These are phyloP conservation scores for Nakaseomyces glabratus DNA, from an alignment of 1,139 yeast species.

Conservation along the genomic window DNA sequence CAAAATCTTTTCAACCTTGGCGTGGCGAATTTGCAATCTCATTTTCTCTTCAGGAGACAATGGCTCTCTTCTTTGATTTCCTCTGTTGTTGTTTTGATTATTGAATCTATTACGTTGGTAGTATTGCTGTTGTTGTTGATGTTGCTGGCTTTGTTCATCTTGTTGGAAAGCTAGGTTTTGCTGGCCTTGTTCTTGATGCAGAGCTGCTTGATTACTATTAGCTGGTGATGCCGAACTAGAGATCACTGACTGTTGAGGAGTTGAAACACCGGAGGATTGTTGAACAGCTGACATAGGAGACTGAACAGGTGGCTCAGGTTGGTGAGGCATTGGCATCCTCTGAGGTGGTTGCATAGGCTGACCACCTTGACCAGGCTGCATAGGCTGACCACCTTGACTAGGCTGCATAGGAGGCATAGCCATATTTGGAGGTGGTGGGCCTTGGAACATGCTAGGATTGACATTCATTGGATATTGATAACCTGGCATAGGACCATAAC, in stretches of 20 bases:
- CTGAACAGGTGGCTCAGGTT: slow-evolving; percentile 1
- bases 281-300: slow-evolving; percentile 7
- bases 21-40: slow-evolving; percentile 59
- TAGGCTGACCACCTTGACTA: slow-evolving; percentile 8
- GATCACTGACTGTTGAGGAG: slow-evolving; percentile 5
- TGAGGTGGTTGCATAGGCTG: slow-evolving; percentile 8
- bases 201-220: slow-evolving; percentile 9
- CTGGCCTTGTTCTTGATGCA: slow-evolving; percentile 14
- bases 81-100: slow-evolving; percentile 9
- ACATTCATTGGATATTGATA: slow-evolving; percentile 4
- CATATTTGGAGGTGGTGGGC: slow-evolving; percentile 6
- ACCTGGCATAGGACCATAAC: slow-evolving; percentile 6
- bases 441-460: slow-evolving; percentile 6
- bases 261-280: slow-evolving; percentile 4
- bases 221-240: slow-evolving; percentile 3
- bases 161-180: slow-evolving; percentile 16
- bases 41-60: slow-evolving; percentile 46
- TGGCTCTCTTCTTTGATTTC: slow-evolving; percentile 28
- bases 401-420: slow-evolving; percentile 7
- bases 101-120: not conserved
- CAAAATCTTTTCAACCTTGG: slow-evolving; percentile 69
- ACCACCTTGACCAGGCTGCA: slow-evolving; percentile 8
- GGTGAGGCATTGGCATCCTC: slow-evolving; percentile 4
- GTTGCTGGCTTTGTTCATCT: slow-evolving; percentile 14
- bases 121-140: slow-evolving; percentile 13